These are phyloP conservation scores for Prunus fruticosa DNA, from an alignment of 306 rosid genomes.

Conservation along the genomic window DNA sequence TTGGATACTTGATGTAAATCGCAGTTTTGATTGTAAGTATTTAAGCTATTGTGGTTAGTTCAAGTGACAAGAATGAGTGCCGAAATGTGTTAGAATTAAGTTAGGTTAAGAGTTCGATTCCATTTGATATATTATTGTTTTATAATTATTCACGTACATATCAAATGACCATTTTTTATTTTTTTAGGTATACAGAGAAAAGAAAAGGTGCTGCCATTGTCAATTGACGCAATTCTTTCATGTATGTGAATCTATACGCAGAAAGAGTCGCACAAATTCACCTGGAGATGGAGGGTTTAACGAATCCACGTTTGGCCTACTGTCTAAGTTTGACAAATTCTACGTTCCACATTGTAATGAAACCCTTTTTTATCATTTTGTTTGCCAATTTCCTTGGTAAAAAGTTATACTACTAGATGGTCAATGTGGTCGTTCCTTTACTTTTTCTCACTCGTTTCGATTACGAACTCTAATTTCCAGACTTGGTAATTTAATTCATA, in stretches of 20 bases:
- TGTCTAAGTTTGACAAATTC: conserved; percentile 24
- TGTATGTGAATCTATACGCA: not conserved
- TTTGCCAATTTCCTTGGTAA: not conserved
- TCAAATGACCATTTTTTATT: too few relatives aligned
- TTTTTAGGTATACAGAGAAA: too few relatives aligned
- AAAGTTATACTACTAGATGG: not conserved
- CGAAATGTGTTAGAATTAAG: too few relatives aligned
- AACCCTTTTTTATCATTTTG: not conserved
- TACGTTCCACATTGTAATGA: not conserved
- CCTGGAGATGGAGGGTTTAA: not conserved
- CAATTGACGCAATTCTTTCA: too few relatives aligned
- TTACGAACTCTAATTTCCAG: not conserved
- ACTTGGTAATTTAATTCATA: not conserved
- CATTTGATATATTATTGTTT: too few relatives aligned
- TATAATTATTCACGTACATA: too few relatives aligned
- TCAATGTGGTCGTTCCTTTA: not conserved
- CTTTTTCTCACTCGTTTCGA: not conserved
- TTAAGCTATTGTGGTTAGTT: too few relatives aligned
- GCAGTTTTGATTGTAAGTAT: not conserved
- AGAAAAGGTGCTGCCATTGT: too few relatives aligned
- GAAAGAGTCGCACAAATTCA: not conserved
- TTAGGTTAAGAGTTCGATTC: too few relatives aligned
- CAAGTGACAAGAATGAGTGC: too few relatives aligned
- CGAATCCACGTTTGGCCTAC: not conserved
- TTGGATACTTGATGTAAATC: not conserved